These are phyloP conservation scores for Saccharomycopsis sp. DNA, from an alignment of 805 yeast species.

Conservation along the genomic window DNA sequence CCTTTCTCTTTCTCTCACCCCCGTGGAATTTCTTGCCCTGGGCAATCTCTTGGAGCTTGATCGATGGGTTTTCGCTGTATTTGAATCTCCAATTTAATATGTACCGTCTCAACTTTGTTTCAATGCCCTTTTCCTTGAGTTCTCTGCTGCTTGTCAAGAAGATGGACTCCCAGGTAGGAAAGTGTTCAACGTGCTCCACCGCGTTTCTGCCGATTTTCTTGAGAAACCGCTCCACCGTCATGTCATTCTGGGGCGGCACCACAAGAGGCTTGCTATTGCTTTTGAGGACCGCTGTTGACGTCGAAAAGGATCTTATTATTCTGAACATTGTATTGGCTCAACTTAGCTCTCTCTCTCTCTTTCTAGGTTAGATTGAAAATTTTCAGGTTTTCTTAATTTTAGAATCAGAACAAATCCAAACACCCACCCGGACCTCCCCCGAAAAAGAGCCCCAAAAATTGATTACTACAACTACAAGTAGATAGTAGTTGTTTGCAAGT, in stretches of 20 bases:
- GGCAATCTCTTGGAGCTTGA: conserved; percentile 46
- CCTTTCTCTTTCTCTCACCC: conserved; percentile 75
- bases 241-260: conserved; percentile 36
- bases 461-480: too few species aligned
- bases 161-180: conserved; percentile 67
- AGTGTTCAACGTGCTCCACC: conserved; percentile 54
- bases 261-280: conserved; percentile 6
- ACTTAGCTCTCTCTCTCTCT: too few species aligned
- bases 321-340: conserved; percentile 4
- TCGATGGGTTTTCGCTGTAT: conserved; percentile 27
- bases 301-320: conserved; percentile 8
- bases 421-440: too few species aligned
- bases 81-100: conserved; percentile 65
- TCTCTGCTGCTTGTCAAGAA: conserved; percentile 44
- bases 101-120: conserved; percentile 61
- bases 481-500: too few species aligned
- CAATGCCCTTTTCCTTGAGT: conserved; percentile 72
- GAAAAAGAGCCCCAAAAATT: too few species aligned
- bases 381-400: too few species aligned
- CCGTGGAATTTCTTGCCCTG: conserved; percentile 72
- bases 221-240: conserved; percentile 69
- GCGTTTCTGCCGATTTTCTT: conserved; percentile 70
- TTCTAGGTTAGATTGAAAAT: too few species aligned
- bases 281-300: not conserved
- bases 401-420: too few species aligned